These are phyloP conservation scores for Fusarium aywerte DNA, from an alignment of 2,329 filamentous ascomycete species.

Conservation along the genomic window DNA sequence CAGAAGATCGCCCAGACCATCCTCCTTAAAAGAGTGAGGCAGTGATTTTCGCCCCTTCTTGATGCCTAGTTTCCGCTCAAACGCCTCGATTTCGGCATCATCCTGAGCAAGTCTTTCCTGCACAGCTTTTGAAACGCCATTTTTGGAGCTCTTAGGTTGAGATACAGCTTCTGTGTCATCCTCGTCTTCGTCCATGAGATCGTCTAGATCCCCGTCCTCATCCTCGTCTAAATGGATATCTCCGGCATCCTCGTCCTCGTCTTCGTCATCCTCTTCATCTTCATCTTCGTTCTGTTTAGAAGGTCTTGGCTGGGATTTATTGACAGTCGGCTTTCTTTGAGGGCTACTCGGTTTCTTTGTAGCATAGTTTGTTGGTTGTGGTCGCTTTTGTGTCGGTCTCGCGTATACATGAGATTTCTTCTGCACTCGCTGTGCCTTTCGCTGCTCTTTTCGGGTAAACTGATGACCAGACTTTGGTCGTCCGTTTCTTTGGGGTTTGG, in stretches of 20 bases:
- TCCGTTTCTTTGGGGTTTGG: constrained; percentile 23
- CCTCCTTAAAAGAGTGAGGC: constrained; percentile 79
- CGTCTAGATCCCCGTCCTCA: constrained; percentile 43
- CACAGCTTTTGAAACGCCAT: constrained; percentile 33
- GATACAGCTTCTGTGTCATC: constrained; percentile 41
- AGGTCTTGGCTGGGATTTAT: constrained; percentile 6
- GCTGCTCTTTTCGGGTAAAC: constrained; percentile 68
- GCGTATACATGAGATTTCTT: constrained; percentile 63
- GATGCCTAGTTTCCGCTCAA: constrained; percentile 89
- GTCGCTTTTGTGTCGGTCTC: constrained; percentile 30
- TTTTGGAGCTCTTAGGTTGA: constrained; percentile 43
- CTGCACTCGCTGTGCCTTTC: constrained; percentile 72
- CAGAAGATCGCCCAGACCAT: constrained; percentile 83
- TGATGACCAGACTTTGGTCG: constrained; percentile 31
- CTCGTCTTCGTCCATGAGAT: constrained; percentile 32
- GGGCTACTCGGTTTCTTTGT: constrained; percentile 2
- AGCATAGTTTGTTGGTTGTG: neutral
- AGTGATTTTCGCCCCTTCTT: constrained; percentile 78
- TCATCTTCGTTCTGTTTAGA: constrained; percentile 30
- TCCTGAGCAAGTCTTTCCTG: constrained; percentile 77
- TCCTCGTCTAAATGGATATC: constrained; percentile 32
- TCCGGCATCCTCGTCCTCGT: constrained; percentile 5
- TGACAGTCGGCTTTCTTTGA: constrained; percentile 5
- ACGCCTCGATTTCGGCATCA: constrained; percentile 85
- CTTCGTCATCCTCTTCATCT: constrained; percentile 8